Evolutionary conservation across 2,329 filamentous ascomycete genomes (phyloP).

Genomic region (Fusarium siculi): DNA sequence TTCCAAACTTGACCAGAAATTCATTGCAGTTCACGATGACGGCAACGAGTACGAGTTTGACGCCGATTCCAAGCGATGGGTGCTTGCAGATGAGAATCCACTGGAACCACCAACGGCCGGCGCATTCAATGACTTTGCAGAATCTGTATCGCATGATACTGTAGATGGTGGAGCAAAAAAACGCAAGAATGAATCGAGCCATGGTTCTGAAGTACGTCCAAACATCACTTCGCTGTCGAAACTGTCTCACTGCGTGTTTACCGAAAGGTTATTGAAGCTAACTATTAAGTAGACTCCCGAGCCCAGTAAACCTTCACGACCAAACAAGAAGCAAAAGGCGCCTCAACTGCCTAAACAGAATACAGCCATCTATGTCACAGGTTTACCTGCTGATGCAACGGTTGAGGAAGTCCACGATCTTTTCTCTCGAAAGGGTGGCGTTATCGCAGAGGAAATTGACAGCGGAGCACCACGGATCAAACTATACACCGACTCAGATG

Average conservation of each 20-base stretch:
- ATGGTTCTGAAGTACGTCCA: constrained; percentile 57
- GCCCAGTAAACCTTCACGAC: constrained; percentile 52
- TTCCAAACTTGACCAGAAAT: constrained; percentile 84
- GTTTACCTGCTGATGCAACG: constrained; percentile 82
- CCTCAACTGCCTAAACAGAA: constrained; percentile 72
- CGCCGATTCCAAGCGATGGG: constrained; percentile 76
- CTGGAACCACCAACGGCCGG: constrained; percentile 55
- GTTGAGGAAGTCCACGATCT: constrained; percentile 82
- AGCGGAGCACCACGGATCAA: constrained; percentile 90
- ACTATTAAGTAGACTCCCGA: constrained; percentile 38
- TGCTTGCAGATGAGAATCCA: constrained; percentile 66
- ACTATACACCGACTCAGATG: constrained; percentile 84
- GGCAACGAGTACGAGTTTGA: constrained; percentile 89
- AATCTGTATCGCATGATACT: constrained; percentile 41
- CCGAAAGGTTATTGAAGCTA: constrained; percentile 4
- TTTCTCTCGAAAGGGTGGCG: constrained; percentile 86
- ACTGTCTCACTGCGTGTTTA: neutral
- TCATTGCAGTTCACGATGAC: constrained; percentile 84
- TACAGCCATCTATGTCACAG: constrained; percentile 92
- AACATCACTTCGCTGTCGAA: neutral
- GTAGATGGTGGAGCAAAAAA: constrained; percentile 49
- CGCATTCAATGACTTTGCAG: constrained; percentile 48
- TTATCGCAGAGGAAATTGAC: constrained; percentile 95
- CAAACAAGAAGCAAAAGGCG: constrained; percentile 59
- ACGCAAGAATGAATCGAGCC: constrained; percentile 54